Evolutionary conservation across 108 stramenopile species (phyloP).

Genomic region (Pseudonitzschia pungens): DNA sequence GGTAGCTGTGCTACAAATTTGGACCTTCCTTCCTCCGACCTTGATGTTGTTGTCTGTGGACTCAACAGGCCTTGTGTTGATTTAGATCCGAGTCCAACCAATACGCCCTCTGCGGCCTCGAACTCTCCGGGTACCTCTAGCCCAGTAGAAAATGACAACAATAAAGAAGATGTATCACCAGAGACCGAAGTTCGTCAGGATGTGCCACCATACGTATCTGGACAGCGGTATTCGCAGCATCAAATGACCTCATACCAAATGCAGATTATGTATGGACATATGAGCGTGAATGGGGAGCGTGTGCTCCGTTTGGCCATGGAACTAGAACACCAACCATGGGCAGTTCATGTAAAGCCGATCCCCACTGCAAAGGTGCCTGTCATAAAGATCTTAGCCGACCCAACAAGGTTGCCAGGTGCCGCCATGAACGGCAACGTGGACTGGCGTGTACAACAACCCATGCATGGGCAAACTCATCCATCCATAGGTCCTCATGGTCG

Average conservation of each 20-base stretch:
- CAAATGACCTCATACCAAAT: slow-evolving; percentile 13
- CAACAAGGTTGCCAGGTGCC: slow-evolving; percentile 65
- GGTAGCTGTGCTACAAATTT: slow-evolving; percentile 85
- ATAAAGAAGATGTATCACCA: neutral
- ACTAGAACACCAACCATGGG: slow-evolving; percentile 82
- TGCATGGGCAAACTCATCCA: slow-evolving; percentile 6
- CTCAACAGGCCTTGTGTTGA: slow-evolving; percentile 35
- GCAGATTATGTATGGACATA: slow-evolving; percentile 41
- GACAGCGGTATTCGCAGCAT: slow-evolving; percentile 13
- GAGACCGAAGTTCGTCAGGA: neutral
- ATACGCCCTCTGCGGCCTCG: neutral
- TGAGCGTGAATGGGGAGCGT: slow-evolving; percentile 72
- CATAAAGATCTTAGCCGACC: slow-evolving; percentile 87
- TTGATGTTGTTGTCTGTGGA: slow-evolving; percentile 84
- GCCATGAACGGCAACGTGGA: slow-evolving; percentile 25
- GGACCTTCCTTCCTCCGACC: slow-evolving; percentile 87
- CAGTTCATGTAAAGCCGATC: slow-evolving; percentile 88
- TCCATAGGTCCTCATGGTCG: neutral
- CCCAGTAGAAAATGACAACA: neutral
- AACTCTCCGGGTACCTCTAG: neutral
- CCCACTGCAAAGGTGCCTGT: slow-evolving; percentile 87
- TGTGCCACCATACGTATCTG: neutral
- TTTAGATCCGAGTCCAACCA: neutral
- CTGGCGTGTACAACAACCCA: slow-evolving; percentile 34
- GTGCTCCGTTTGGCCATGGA: slow-evolving; percentile 79